Base-by-base conservation (phyloP, 2,329 filamentous ascomycete genomes). In the Stachybotrys chartarum region DNA sequence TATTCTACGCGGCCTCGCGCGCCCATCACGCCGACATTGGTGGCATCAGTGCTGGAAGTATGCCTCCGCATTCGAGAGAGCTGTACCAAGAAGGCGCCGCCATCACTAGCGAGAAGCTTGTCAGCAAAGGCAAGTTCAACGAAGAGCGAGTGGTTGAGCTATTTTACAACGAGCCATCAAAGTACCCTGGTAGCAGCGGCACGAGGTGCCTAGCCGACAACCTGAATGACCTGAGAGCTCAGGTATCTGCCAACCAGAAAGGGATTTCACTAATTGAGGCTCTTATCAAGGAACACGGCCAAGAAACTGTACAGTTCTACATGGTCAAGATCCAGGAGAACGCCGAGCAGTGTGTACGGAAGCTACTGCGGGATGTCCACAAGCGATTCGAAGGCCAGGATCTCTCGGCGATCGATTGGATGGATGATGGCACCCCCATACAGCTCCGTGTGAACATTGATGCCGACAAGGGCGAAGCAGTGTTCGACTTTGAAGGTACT, bases 21-120 rank as follows among this genome's bases (percentile, higher is more conserved):
- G 89, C 88, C 0, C 89, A 93, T 63, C 89, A 93, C 63, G 89
- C 89, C n/a, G 89, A 93, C 63, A 92, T 93, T 60, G 89, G 89
- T 12, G 89, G 89, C 8, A 91, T 91, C 50, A 78, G 90, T 1
- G 88, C 89, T 0, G 89, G 89, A 0, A 90, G 85, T 2, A 93
- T 93, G 89, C 89, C 89, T 0, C 86, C 88, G 6, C 83, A 88
- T 59, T 89, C 85, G 0, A 78, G 81, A 39, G 82, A 85, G 60
- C 70, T 85, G 7, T 85, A 73, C 63, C 80, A 85, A 64, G 83
- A 86, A 67, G 83, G 83, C 3, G 83, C 83, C 3, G 78, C 81
- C 1, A 85, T 86, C 56, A 80, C 81, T 59, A 83, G 81, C 11
- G 83, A 85, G 65, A 82, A 92, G 70, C 77, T 92, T 4, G 88